Percentiles rank a stretch among this genome's conserved stretches.
phyloP scores from a whole-genome alignment of 768 basidiomycete species.

The Hortiboletus campestris region DNA sequence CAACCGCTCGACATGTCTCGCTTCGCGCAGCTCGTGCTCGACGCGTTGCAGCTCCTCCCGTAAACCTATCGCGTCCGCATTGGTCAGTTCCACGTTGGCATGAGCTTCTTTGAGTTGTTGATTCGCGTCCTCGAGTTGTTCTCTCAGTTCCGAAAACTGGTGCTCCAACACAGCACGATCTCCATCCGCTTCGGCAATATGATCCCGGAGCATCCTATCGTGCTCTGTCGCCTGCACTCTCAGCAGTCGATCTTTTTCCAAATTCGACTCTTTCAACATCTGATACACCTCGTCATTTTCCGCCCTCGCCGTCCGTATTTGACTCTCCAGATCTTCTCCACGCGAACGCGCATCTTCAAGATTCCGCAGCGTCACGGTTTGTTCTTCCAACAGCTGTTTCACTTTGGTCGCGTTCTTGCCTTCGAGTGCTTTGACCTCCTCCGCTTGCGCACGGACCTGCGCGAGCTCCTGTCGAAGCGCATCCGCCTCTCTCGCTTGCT shows the following conservation, averaged over 20 bases:
- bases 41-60: conserved; percentile 72
- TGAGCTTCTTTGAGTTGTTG: conserved; percentile 62
- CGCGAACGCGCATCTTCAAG: conserved; percentile 74
- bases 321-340: conserved; percentile 72
- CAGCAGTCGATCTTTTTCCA: conserved; percentile 78
- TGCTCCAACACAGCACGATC: conserved; percentile 92
- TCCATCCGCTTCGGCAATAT: conserved; percentile 89
- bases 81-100: conserved; percentile 59
- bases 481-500: conserved; percentile 61
- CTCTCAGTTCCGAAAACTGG: conserved; percentile 72
- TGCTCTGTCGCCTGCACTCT: conserved; percentile 69
- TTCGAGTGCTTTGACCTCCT: conserved; percentile 68
- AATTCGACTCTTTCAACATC: conserved; percentile 63
- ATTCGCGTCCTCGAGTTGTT: conserved; percentile 57
- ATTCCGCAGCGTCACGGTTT: conserved; percentile 65
- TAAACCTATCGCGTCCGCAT: conserved; percentile 65
- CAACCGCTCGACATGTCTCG: conserved; percentile 62
- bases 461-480: conserved; percentile 59
- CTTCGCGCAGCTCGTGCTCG: conserved; percentile 68
- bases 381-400: conserved; percentile 67
- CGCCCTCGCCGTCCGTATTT: conserved; percentile 64
- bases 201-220: conserved; percentile 72
- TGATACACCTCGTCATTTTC: conserved; percentile 68
- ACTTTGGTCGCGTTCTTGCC: conserved; percentile 61
- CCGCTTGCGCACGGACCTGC: conserved; percentile 59